Percentiles rank a stretch among this genome's conserved stretches.
Evolutionary conservation across 768 basidiomycete genomes (phyloP).

Genomic region (Dacryopinax spathularia): DNA sequence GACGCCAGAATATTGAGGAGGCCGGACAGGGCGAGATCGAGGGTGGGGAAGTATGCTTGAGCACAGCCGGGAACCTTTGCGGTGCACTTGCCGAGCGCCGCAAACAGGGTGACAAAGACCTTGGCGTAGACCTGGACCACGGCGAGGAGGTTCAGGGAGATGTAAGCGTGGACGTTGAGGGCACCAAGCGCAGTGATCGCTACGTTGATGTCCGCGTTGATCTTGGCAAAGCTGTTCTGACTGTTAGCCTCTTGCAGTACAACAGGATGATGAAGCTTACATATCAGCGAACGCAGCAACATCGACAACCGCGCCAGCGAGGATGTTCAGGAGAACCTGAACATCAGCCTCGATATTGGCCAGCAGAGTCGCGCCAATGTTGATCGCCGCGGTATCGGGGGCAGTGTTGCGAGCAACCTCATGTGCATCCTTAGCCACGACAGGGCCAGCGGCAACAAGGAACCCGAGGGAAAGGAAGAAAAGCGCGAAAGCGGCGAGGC

Average conservation of each 20-base stretch:
- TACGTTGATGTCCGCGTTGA: neutral
- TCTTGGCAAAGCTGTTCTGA: neutral
- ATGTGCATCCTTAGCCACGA: neutral
- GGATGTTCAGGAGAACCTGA: neutral
- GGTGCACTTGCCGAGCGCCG: neutral
- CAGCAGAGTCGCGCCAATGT: neutral
- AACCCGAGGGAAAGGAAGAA: constrained; percentile 2
- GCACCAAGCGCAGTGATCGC: neutral
- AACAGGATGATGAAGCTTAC: too few relatives aligned
- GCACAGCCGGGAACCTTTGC: neutral
- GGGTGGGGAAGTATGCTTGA: neutral
- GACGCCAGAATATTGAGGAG: neutral
- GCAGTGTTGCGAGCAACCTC: neutral
- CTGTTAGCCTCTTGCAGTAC: too few relatives aligned
- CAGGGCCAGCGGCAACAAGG: neutral
- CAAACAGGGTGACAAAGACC: neutral
- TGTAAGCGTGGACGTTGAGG: neutral
- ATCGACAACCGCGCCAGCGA: neutral
- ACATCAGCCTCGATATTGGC: neutral
- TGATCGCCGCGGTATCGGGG: neutral
- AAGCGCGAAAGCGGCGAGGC: neutral
- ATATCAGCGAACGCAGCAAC: neutral
- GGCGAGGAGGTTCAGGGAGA: neutral
- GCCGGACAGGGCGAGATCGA: neutral
- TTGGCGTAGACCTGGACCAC: neutral